Evolutionary conservation across 768 basidiomycete species (phyloP).

Genomic region (Phlebiopsis gigantea): DNA sequence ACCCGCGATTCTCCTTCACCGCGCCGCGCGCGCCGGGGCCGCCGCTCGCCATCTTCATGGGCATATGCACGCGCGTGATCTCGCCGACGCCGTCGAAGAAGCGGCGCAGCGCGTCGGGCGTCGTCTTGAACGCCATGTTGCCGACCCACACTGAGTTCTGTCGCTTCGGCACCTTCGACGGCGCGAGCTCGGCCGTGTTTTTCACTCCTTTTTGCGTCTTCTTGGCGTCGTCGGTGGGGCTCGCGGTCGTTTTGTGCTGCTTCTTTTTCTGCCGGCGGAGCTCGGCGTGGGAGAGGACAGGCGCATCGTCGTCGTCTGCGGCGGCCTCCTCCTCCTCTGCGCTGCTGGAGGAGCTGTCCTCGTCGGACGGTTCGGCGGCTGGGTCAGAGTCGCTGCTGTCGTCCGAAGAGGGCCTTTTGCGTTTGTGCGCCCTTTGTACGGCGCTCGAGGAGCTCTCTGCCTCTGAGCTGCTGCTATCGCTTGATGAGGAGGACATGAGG

Average conservation of each 20-base stretch:
- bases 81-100: conserved; percentile 74
- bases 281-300: conserved; percentile 73
- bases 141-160: conserved; percentile 95
- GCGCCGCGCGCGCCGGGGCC: conserved; percentile 32
- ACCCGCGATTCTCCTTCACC: conserved; percentile 77
- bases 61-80: conserved; percentile 82
- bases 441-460: conserved; percentile 12
- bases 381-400: conserved; percentile 10
- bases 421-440: conserved; percentile 13
- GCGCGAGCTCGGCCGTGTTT: conserved; percentile 25
- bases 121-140: conserved; percentile 89
- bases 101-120: conserved; percentile 55
- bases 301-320: conserved; percentile 20
- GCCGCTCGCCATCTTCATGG: conserved; percentile 55
- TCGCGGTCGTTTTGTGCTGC: conserved; percentile 25
- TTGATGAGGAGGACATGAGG: not conserved
- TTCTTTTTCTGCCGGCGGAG: conserved; percentile 56
- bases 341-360: conserved; percentile 20
- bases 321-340: conserved; percentile 18
- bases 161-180: conserved; percentile 40
- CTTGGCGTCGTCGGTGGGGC: conserved; percentile 13
- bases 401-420: conserved; percentile 7
- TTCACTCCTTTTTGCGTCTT: conserved; percentile 24
- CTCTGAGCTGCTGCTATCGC: conserved; percentile 5
- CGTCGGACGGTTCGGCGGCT: not conserved